Conservation (phyloP, 2,329 filamentous ascomycete genomes). For the Arthrobotrys iridis region DNA sequence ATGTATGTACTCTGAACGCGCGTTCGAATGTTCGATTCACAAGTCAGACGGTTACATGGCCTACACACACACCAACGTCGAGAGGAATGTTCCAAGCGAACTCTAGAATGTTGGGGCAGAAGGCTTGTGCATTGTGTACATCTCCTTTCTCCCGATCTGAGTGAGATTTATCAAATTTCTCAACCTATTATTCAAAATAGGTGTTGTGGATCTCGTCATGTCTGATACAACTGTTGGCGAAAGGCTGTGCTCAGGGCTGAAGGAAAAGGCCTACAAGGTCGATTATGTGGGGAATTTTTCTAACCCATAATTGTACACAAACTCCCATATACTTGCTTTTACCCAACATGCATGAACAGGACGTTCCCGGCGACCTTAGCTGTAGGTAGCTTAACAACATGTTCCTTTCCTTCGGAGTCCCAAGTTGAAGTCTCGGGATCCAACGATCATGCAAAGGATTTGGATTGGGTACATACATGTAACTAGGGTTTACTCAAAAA, state of each 20-base stretch:
- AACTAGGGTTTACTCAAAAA: conserved; percentile 8
- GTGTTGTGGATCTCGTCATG: conserved; percentile 7
- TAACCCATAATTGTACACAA: conserved; percentile 5
- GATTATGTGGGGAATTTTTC: conserved; percentile 21
- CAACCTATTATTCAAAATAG: conserved; percentile 5
- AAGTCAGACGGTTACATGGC: conserved; percentile 21
- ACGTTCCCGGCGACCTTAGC: conserved; percentile 9
- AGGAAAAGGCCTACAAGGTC: not conserved
- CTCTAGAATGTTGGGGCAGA: conserved; percentile 31
- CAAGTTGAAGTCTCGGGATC: conserved; percentile 1
- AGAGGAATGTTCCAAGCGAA: conserved; percentile 34
- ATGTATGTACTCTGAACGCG: conserved; percentile 46
- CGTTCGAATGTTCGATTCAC: conserved; percentile 36
- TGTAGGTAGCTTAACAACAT: conserved; percentile 5
- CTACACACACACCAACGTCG: conserved; percentile 6
- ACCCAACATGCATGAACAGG: conserved; percentile 27
- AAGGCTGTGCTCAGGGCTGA: conserved; percentile 47
- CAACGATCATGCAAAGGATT: not conserved
- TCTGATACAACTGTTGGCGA: conserved; percentile 30
- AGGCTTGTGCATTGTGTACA: conserved; percentile 8
- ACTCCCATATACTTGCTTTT: conserved; percentile 9
- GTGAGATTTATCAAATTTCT: conserved; percentile 16
- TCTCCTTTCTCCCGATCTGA: conserved; percentile 9
- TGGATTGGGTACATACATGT: too few relatives aligned
- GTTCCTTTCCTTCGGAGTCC: conserved; percentile 21